Conservation (phyloP, 805 yeast genomes). For the Starmerella apicola region DNA sequence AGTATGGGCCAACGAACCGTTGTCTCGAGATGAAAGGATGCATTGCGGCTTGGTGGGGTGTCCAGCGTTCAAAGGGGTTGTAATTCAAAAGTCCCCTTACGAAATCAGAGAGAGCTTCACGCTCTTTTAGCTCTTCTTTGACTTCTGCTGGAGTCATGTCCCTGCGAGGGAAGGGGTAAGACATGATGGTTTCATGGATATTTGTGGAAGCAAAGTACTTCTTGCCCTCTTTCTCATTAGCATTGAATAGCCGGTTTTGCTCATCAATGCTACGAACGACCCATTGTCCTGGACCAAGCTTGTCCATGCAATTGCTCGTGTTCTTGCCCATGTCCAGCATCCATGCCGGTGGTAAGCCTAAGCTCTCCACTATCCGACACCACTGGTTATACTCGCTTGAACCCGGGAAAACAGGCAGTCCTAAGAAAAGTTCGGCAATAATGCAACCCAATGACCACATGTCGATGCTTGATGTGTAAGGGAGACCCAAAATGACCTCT, state of each 20-base stretch:
- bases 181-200: slow-evolving; percentile 60
- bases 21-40: slow-evolving; percentile 79
- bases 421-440: slow-evolving; percentile 77
- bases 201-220: slow-evolving; percentile 60
- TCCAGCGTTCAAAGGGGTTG: slow-evolving; percentile 90
- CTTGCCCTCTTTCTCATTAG: slow-evolving; percentile 65
- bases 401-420: slow-evolving; percentile 91
- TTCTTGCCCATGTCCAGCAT: slow-evolving; percentile 94
- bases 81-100: slow-evolving; percentile 62
- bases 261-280: slow-evolving; percentile 41
- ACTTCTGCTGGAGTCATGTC: slow-evolving; percentile 31
- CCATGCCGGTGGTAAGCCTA: slow-evolving; percentile 84
- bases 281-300: slow-evolving; percentile 26
- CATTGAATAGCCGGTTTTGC: slow-evolving; percentile 34
- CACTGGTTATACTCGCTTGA: slow-evolving; percentile 87
- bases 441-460: slow-evolving; percentile 97
- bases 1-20: slow-evolving; percentile 36
- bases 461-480: slow-evolving; percentile 85
- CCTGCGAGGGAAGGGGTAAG: slow-evolving; percentile 42
- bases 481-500: slow-evolving; percentile 82
- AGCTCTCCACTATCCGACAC: slow-evolving; percentile 63
- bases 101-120: slow-evolving; percentile 65
- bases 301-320: slow-evolving; percentile 54
- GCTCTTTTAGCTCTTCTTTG: slow-evolving; percentile 62
- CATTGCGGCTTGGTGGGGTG: slow-evolving; percentile 86